Evolutionary conservation across 441 rosid genomes (phyloP), one percentile per base, ranked within the genome.

Genomic region (Populus hybrid): DNA sequence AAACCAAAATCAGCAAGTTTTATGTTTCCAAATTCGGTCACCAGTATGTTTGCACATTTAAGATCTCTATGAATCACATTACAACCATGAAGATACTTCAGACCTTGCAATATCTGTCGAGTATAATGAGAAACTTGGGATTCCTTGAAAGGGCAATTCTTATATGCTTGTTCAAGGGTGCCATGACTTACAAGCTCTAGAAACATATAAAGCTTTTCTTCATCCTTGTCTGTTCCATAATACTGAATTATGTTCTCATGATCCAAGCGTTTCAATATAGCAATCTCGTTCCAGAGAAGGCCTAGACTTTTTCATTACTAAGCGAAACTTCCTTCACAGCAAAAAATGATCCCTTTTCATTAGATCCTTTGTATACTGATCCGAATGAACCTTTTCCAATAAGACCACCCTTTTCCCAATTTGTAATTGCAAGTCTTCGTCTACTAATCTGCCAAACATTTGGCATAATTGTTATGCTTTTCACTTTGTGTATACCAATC

Each of bases 1-100:
- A 72, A 3, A 50, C 66, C 75, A 72, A 53, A 72, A 30, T 53
- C 66, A 18, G 65, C 66, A 30, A 72, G 40, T 53, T 10, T 72
- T 12, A 71, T 5, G 0, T 2, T 28, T 20, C 75, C 75, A 4
- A 0, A 28, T 2, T 71, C 74, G 3, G 28, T 20, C 1, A 71
- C 63, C 23, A 71, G 1, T 6, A 71, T 26, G 12, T 71, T 71
- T 26, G 24, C 74, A 71, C 74, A 71, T 71, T 71, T 50, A 18
- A 71, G 5, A 34, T 42, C 74, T 12, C 64, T 8, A 42, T 72
- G 66, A 8, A 72, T 8, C 2, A 53, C 24, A 0, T 50, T 72
- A 18, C 14, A 36, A 0, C 32, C 7, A 5, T 72, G 75, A 14
- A 72, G 75, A 53, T 72, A 53, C 16, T 3, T 18, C 24, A 72